Evolutionary conservation across 2,329 filamentous ascomycete genomes (phyloP).

Genomic region (Talaromyces sp.): DNA sequence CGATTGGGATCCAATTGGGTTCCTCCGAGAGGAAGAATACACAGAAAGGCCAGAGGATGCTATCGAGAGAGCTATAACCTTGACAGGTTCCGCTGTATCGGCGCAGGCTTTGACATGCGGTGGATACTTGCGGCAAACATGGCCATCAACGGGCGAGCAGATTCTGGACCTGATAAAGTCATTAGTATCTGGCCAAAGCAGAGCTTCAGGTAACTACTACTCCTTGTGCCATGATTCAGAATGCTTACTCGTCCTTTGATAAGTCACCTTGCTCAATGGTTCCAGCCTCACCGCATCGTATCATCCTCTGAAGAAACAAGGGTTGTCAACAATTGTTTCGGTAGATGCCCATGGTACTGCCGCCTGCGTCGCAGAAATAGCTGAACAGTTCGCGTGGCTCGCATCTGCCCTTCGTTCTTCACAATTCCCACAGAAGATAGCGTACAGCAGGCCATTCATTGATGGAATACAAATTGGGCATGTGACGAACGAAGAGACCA

Average conservation of each 20-base stretch:
- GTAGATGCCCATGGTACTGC: slow-evolving; percentile 10
- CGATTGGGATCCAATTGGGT: slow-evolving; percentile 9
- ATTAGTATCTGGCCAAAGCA: neutral
- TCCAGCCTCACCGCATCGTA: slow-evolving; percentile 1
- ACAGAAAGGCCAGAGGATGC: neutral
- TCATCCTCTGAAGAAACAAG: neutral
- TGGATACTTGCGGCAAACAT: slow-evolving; percentile 25
- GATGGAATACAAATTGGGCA: neutral
- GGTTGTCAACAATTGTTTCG: neutral
- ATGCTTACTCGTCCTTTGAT: neutral
- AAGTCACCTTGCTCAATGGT: neutral
- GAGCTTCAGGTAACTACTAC: neutral
- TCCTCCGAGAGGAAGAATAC: slow-evolving; percentile 5
- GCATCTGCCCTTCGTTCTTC: slow-evolving; percentile 30
- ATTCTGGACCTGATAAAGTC: slow-evolving; percentile 13
- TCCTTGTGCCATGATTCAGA: neutral
- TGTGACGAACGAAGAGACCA: neutral
- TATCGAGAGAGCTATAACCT: slow-evolving; percentile 1
- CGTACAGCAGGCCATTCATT: slow-evolving; percentile 19
- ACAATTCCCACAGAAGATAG: slow-evolving; percentile 16
- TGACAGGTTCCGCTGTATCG: slow-evolving; percentile 21
- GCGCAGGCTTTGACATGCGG: slow-evolving; percentile 25
- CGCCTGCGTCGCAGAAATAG: slow-evolving; percentile 30
- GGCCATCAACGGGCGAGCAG: slow-evolving; percentile 18
- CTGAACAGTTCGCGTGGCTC: slow-evolving; percentile 37